Evolutionary conservation across 768 basidiomycete genomes (phyloP).

Genomic region (Rhodotorula paludigena): DNA sequence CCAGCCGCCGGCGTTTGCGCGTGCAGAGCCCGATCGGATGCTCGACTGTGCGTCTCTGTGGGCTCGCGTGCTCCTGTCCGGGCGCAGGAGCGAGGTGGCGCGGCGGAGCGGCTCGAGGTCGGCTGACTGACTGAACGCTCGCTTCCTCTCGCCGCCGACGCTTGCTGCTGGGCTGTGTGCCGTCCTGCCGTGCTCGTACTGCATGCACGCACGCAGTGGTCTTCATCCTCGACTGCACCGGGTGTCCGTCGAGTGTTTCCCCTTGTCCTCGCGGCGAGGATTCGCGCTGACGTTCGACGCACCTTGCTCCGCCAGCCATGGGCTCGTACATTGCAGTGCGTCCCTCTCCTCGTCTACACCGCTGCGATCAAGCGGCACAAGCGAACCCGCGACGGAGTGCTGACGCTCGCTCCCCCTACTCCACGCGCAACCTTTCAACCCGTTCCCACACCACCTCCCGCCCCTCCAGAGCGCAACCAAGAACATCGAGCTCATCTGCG

Average conservation of each 20-base stretch:
- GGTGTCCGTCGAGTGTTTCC: conserved; percentile 7
- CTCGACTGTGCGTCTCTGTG: conserved; percentile 22
- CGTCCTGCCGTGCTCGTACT: no score
- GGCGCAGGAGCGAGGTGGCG: no score
- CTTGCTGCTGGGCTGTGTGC: no score
- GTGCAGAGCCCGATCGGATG: not conserved
- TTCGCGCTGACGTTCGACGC: not conserved
- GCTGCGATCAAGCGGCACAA: no score
- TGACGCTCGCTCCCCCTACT: not conserved
- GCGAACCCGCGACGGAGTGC: no score
- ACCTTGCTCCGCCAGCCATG: conserved; percentile 17
- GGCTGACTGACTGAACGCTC: conserved; percentile 5
- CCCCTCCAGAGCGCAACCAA: conserved; percentile 59
- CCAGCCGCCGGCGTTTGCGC: not conserved
- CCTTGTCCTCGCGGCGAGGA: not conserved
- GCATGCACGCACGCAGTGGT: conserved; percentile 23
- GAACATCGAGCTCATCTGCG: conserved; percentile 93
- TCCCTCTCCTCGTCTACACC: not conserved
- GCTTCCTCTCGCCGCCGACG: not conserved
- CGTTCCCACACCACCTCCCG: not conserved
- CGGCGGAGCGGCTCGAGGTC: not conserved
- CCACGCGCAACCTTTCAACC: no score
- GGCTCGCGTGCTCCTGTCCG: no score
- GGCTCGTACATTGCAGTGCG: conserved; percentile 38
- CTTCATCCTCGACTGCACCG: conserved; percentile 39